phyloP scores from a whole-genome alignment of 306 rosid genomes.

The Vigna radiata region DNA sequence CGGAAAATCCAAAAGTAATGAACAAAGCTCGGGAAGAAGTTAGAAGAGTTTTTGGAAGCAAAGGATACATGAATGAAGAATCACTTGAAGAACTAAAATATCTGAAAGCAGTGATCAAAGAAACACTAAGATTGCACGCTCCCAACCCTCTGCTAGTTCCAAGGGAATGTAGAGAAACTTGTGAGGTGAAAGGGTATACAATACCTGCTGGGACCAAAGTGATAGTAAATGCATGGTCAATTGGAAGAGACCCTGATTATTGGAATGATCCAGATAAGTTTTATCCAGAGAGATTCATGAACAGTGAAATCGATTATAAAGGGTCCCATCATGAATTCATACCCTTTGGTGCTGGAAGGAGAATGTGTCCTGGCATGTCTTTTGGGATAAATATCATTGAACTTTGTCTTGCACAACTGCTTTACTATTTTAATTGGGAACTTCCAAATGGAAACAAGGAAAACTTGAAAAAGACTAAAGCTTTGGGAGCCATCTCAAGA shows the following conservation, averaged over 20 bases:
- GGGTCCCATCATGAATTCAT: not conserved
- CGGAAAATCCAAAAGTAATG: not conserved
- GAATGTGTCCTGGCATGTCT: not conserved
- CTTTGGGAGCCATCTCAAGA: not conserved
- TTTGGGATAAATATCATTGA: not conserved
- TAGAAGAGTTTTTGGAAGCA: constrained; percentile 10
- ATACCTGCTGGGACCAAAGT: not conserved
- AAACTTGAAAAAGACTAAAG: not conserved
- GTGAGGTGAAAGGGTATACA: not conserved
- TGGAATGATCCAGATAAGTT: not conserved
- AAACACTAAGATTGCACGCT: constrained; percentile 26
- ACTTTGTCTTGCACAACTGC: constrained; percentile 3
- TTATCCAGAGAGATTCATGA: constrained; percentile 11
- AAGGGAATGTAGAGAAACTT: not conserved
- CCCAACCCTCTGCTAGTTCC: not conserved
- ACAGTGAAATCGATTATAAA: not conserved
- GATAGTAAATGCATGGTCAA: constrained; percentile 11
- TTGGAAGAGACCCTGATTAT: not conserved
- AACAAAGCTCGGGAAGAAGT: constrained; percentile 14
- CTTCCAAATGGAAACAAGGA: constrained; percentile 21
- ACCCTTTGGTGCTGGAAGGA: constrained; percentile 26
- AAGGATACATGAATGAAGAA: constrained; percentile 1
- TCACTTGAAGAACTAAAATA: not conserved
- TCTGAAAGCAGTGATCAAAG: constrained; percentile 7
- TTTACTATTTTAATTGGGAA: constrained; percentile 4